phyloP scores from a whole-genome alignment of 495 filamentous ascomycete species.

The Collariella sp. region DNA sequence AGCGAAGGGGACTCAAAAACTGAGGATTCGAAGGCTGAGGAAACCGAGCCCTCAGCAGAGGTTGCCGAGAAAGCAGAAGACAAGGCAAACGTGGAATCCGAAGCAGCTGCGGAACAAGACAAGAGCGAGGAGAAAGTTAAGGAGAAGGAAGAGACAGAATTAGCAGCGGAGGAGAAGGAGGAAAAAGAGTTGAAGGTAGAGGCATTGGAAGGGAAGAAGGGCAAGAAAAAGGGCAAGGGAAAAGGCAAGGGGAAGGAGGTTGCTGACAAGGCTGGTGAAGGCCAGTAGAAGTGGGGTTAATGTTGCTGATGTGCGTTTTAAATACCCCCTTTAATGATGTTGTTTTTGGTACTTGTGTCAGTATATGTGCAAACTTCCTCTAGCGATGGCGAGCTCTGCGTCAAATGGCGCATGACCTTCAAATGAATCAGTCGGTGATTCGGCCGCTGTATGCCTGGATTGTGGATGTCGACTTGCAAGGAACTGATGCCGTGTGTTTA shows the following conservation, averaged over 20 bases:
- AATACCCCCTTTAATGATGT: no score
- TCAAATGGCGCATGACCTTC: no score
- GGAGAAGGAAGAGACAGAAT: constrained; percentile 1
- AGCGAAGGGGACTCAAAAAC: background rate
- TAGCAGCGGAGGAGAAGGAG: background rate
- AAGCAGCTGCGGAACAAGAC: background rate
- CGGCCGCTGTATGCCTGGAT: no score
- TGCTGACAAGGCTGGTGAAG: background rate
- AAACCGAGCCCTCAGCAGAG: background rate
- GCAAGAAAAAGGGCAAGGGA: background rate
- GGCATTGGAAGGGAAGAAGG: background rate
- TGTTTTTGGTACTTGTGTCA: background rate
- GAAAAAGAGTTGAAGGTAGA: no score
- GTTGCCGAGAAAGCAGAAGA: background rate
- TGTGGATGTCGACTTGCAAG: no score
- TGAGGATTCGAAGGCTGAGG: background rate
- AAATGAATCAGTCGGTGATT: no score
- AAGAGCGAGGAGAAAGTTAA: constrained; percentile 12
- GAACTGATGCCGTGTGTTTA: background rate
- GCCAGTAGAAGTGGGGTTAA: background rate
- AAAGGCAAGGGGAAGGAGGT: background rate
- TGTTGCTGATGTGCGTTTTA: no score
- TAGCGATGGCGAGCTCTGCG: no score
- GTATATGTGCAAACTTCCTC: no score
- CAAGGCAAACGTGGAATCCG: background rate